Conservation (phyloP, 495 filamentous ascomycete genomes). For the Trichoderma reesei region DNA sequence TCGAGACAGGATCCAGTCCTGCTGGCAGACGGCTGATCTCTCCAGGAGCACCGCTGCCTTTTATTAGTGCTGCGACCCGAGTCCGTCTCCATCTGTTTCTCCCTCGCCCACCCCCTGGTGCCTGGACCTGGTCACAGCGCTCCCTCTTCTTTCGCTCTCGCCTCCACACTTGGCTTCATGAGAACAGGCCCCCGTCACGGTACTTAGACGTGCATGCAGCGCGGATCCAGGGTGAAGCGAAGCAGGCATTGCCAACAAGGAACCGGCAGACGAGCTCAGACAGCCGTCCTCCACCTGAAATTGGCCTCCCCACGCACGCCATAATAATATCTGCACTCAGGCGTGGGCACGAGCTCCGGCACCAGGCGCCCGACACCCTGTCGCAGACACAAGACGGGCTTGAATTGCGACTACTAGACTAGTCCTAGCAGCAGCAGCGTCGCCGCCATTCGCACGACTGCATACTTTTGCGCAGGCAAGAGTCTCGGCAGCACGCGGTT, state of each 20-base stretch:
- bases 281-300: conserved; percentile 1
- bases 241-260: conserved; percentile 2
- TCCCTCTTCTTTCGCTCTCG: background rate
- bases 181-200: background rate
- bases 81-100: background rate
- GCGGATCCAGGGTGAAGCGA: conserved; percentile 7
- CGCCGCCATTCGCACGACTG: background rate
- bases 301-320: background rate
- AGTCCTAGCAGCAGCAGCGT: too few species aligned
- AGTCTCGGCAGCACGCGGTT: too few species aligned
- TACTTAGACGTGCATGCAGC: conserved; percentile 9
- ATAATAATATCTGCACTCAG: background rate
- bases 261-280: background rate
- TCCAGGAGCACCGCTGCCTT: background rate
- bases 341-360: conserved; percentile 5
- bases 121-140: conserved; percentile 6
- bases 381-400: background rate
- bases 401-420: background rate
- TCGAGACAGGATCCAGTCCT: background rate
- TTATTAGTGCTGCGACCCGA: background rate
- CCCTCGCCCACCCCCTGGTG: conserved; percentile 1
- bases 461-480: too few species aligned
- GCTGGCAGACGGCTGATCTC: background rate
- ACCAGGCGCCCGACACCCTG: background rate
- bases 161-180: conserved; percentile 6